A percentile compares a stretch with the other conserved stretches of the same genome.
phyloP scores from a whole-genome alignment of 2,329 filamentous ascomycete species.

The Colletotrichum sp. region DNA sequence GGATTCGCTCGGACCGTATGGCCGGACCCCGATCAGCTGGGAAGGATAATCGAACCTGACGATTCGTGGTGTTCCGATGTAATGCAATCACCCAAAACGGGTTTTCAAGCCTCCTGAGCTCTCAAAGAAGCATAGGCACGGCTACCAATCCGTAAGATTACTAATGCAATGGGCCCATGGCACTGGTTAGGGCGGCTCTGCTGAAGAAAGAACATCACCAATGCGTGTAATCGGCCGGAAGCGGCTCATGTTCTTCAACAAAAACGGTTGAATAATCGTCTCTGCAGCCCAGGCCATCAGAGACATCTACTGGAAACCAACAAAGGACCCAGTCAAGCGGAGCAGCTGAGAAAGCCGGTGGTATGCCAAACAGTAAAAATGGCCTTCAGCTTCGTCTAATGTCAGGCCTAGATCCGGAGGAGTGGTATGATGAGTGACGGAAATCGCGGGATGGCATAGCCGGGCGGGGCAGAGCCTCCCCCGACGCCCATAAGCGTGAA shows the following conservation, averaged over 20 bases:
- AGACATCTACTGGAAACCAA: not conserved
- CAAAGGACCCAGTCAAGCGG: not conserved
- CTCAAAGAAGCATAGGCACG: not conserved
- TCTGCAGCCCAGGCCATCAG: not conserved
- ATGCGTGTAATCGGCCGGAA: not conserved
- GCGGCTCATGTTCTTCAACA: not conserved
- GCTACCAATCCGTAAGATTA: not conserved
- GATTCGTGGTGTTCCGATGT: not conserved
- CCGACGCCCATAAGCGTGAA: not conserved
- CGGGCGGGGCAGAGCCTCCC: not conserved
- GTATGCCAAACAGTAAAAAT: not conserved
- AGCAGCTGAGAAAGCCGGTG: not conserved
- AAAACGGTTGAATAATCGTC: not conserved
- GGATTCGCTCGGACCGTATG: not conserved
- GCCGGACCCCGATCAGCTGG: not conserved
- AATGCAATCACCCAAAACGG: not conserved
- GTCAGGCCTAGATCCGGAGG: slow-evolving; percentile 4
- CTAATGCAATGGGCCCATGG: not conserved
- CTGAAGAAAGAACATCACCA: not conserved
- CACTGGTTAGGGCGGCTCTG: not conserved
- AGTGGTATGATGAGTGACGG: not conserved
- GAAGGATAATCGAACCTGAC: not conserved
- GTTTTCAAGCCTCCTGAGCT: not conserved
- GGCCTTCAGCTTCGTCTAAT: slow-evolving; percentile 1
- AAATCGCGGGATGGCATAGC: not conserved